Evolutionary conservation across 176 grass and related monocot species (phyloP).

Genomic region (Carex pumila): DNA sequence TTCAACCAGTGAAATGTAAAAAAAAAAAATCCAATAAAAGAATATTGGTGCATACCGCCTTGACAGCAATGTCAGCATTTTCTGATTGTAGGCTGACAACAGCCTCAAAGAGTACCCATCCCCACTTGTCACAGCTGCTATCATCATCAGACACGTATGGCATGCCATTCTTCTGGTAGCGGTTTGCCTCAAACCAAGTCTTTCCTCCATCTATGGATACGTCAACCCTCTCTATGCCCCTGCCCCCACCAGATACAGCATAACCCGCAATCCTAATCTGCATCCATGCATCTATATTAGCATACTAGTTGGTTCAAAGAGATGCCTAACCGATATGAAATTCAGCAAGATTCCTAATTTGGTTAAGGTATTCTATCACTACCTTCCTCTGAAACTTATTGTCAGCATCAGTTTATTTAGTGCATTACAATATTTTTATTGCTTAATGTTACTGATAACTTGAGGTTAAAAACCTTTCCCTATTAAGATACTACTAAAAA

Average conservation of each 20-base stretch:
- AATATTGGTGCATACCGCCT: conserved; percentile 52
- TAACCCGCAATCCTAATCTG: conserved; percentile 74
- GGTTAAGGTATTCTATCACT: not conserved
- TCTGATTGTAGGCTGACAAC: conserved; percentile 35
- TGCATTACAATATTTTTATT: not conserved
- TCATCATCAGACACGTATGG: conserved; percentile 58
- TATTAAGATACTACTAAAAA: not conserved
- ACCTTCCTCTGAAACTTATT: not conserved
- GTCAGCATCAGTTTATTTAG: not conserved
- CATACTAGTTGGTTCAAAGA: not conserved
- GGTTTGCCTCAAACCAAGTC: conserved; percentile 60
- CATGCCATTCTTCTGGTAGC: conserved; percentile 49
- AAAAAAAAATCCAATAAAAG: not conserved
- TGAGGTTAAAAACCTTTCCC: not conserved
- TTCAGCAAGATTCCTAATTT: not conserved
- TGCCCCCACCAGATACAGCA: conserved; percentile 78
- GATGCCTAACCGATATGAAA: not conserved
- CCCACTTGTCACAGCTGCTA: conserved; percentile 64
- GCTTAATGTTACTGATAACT: not conserved
- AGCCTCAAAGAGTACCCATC: conserved; percentile 83
- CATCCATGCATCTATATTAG: conserved; percentile 10
- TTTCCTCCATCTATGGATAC: conserved; percentile 77
- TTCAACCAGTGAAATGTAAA: not conserved
- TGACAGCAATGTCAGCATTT: conserved; percentile 66
- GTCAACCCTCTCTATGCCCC: conserved; percentile 81